These are phyloP conservation scores for Metschnikowia hibisci DNA, from an alignment of 805 yeast genomes.

Conservation along the genomic window DNA sequence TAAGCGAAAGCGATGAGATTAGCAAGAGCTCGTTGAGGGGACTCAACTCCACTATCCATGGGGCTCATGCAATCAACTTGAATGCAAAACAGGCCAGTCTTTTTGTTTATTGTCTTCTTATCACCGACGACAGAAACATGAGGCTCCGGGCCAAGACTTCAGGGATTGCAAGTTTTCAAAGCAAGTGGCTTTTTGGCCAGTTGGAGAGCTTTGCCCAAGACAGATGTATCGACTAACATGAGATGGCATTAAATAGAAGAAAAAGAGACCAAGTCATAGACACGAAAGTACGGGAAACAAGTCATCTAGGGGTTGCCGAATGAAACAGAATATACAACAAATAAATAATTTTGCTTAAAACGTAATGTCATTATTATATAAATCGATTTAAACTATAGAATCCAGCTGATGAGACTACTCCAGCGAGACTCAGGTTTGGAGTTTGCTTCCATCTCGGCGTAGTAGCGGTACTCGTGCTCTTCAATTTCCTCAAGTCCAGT, in stretches of 20 bases:
- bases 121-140: conserved; percentile 75
- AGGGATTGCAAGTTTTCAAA: conserved; percentile 53
- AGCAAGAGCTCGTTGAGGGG: conserved; percentile 41
- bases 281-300: too few relatives aligned
- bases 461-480: conserved; percentile 44
- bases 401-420: conserved; percentile 13
- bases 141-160: conserved; percentile 57
- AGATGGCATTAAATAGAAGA: neutral
- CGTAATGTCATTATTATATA: neutral
- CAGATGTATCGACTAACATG: conserved; percentile 43
- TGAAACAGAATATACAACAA: neutral
- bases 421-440: conserved; percentile 14
- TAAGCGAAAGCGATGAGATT: conserved; percentile 39
- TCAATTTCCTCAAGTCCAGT: conserved; percentile 47
- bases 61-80: conserved; percentile 18
- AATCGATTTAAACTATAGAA: conserved; percentile 13
- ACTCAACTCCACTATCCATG: conserved; percentile 15
- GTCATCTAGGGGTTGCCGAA: neutral
- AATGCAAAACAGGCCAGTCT: conserved; percentile 37
- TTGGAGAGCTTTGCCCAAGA: conserved; percentile 46
- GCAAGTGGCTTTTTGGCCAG: conserved; percentile 57
- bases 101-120: conserved; percentile 56
- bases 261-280: neutral
- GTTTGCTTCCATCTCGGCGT: conserved; percentile 32
- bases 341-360: neutral